phyloP scores from a whole-genome alignment of 1,284 basidiomycete species.

The Ganoderma multipileum region DNA sequence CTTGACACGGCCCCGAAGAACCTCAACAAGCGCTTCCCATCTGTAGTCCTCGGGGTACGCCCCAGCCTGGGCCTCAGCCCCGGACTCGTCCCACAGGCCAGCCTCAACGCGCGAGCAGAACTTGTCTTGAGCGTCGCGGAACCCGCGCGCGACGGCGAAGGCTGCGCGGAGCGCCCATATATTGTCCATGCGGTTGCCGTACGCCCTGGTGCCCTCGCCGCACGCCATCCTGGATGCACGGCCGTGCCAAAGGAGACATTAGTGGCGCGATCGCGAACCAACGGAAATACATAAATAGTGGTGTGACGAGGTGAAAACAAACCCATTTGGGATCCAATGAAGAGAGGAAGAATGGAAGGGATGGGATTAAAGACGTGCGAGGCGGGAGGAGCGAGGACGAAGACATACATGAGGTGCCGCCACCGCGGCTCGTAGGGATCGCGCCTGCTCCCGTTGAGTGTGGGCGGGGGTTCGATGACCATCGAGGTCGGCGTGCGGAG shows the following conservation, averaged over 20 bases:
- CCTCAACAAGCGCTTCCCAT: slow-evolving; percentile 89
- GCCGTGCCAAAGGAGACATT: background rate
- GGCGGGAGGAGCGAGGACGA: background rate
- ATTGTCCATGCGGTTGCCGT: slow-evolving; percentile 64
- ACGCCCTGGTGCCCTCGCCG: slow-evolving; percentile 53
- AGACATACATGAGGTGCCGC: slow-evolving; percentile 51
- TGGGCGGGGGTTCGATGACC: slow-evolving; percentile 54
- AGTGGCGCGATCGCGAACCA: slow-evolving; percentile 3
- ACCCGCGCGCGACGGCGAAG: slow-evolving; percentile 77
- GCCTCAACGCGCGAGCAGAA: slow-evolving; percentile 67
- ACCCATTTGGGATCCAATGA: background rate
- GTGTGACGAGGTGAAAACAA: background rate
- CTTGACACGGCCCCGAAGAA: slow-evolving; percentile 82
- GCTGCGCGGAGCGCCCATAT: slow-evolving; percentile 62
- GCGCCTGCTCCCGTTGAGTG: slow-evolving; percentile 42
- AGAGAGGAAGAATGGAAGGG: background rate
- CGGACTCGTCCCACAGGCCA: slow-evolving; percentile 62
- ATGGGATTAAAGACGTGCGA: background rate
- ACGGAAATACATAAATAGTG: background rate
- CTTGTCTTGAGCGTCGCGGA: slow-evolving; percentile 78
- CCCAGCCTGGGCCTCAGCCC: slow-evolving; percentile 54
- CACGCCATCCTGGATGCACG: slow-evolving; percentile 60
- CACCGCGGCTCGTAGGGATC: slow-evolving; percentile 44
- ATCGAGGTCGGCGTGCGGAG: slow-evolving; percentile 53
- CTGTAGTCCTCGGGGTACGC: slow-evolving; percentile 82